These are phyloP conservation scores for Geum urbanum DNA, from an alignment of 306 rosid species.

Conservation along the genomic window DNA sequence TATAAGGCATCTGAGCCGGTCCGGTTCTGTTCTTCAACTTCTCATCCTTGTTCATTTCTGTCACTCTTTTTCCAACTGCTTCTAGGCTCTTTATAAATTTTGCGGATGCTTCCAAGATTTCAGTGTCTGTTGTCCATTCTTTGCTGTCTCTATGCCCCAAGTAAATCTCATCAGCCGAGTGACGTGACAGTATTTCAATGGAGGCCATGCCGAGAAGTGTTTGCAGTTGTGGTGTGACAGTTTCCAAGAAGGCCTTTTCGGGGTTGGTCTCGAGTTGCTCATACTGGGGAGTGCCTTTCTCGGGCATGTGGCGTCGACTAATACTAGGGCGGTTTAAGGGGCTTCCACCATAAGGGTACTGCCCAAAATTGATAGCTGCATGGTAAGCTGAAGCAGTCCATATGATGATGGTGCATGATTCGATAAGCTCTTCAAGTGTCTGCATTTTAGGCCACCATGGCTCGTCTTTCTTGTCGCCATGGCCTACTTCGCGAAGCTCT, in stretches of 20 bases:
- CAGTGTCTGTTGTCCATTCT: conserved; percentile 61
- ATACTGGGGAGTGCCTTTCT: conserved; percentile 43
- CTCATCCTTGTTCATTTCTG: conserved; percentile 41
- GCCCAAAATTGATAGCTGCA: conserved; percentile 80
- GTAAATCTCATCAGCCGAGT: conserved; percentile 71
- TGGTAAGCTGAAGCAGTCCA: conserved; percentile 74
- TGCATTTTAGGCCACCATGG: conserved; percentile 84
- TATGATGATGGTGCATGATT: conserved; percentile 54
- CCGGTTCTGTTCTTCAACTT: conserved; percentile 47
- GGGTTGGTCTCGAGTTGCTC: conserved; percentile 47
- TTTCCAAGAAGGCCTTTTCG: conserved; percentile 58
- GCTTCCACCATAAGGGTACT: conserved; percentile 67
- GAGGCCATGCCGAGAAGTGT: conserved; percentile 57
- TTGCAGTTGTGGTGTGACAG: conserved; percentile 43
- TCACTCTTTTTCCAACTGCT: conserved; percentile 38
- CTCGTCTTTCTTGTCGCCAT: conserved; percentile 57
- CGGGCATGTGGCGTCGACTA: conserved; percentile 50
- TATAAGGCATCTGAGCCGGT: conserved; percentile 58
- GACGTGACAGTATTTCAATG: conserved; percentile 65
- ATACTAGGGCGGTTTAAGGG: conserved; percentile 56
- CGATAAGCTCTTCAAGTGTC: conserved; percentile 40
- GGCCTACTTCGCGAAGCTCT: conserved; percentile 61
- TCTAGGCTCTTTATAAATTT: conserved; percentile 41
- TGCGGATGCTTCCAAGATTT: conserved; percentile 41
- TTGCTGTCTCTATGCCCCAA: conserved; percentile 58